Conservation (phyloP, 495 filamentous ascomycete species). For the Melanomma pulvis-pyrius region DNA sequence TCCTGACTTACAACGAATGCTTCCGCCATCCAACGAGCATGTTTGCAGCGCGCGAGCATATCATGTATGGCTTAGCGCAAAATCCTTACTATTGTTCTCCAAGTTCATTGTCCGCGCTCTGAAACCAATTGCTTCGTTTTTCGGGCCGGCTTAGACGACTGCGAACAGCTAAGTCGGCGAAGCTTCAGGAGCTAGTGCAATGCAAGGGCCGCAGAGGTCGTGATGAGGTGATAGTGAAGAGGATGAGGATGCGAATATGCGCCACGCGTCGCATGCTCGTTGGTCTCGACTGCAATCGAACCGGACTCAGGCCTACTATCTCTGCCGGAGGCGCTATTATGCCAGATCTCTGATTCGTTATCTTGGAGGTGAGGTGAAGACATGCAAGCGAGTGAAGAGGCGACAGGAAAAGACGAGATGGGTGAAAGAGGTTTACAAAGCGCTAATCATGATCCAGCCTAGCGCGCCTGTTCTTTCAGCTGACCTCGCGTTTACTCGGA, state of each 20-base stretch:
- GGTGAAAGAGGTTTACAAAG: background rate
- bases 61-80: background rate
- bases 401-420: background rate
- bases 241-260: too few relatives aligned
- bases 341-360: too few relatives aligned
- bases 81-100: conserved; percentile 36
- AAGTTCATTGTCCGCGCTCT: conserved; percentile 17
- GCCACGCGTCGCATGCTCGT: too few relatives aligned
- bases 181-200: background rate
- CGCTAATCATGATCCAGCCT: background rate
- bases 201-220: background rate
- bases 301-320: too few relatives aligned
- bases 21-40: background rate
- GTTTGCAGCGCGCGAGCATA: background rate
- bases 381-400: background rate
- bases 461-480: background rate
- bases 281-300: too few relatives aligned
- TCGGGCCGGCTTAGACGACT: background rate
- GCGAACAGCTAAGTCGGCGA: background rate
- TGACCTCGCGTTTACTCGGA: conserved; percentile 5
- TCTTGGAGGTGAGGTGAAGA: background rate
- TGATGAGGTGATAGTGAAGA: background rate
- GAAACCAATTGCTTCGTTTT: conserved; percentile 4
- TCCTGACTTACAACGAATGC: conserved; percentile 6
- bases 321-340: too few relatives aligned